Evolutionary conservation across 2,329 filamentous ascomycete genomes (phyloP).

Genomic region (Fonsecaea erecta): DNA sequence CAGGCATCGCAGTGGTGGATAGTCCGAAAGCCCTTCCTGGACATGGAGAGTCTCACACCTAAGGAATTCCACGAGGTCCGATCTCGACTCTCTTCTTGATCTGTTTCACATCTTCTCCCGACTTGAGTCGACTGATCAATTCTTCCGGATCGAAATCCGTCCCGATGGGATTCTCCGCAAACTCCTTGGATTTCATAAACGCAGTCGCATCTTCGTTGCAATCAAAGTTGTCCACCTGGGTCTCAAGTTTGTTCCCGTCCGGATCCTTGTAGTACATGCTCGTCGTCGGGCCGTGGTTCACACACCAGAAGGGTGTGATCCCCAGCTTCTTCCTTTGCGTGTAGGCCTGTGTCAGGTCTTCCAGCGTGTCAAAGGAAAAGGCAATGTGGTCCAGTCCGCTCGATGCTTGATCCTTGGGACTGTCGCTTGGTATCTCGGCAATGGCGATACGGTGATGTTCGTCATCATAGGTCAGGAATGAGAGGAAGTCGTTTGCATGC

Average conservation of each 20-base stretch:
- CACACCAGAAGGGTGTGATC: slow-evolving; percentile 46
- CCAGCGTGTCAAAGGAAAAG: slow-evolving; percentile 47
- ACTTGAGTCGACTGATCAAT: too few relatives aligned
- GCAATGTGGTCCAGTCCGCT: slow-evolving; percentile 47
- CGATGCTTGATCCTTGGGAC: slow-evolving; percentile 32
- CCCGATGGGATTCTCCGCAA: too few relatives aligned
- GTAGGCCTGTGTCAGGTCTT: slow-evolving; percentile 47
- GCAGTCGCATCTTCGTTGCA: too few relatives aligned
- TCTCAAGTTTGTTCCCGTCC: slow-evolving; percentile 49
- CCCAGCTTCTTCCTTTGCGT: slow-evolving; percentile 34
- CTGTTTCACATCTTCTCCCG: too few relatives aligned
- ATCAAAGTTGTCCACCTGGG: slow-evolving; percentile 45
- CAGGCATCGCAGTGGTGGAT: too few relatives aligned
- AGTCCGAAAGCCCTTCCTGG: too few relatives aligned
- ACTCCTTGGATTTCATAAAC: too few relatives aligned
- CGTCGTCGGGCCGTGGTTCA: slow-evolving; percentile 56
- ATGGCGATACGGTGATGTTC: slow-evolving; percentile 49
- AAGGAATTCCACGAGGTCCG: too few relatives aligned
- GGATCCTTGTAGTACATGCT: slow-evolving; percentile 57
- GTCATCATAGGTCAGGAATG: neutral
- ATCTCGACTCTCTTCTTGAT: too few relatives aligned
- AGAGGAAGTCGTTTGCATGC: too few relatives aligned
- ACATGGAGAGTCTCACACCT: too few relatives aligned
- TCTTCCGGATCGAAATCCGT: too few relatives aligned
- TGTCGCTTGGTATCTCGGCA: slow-evolving; percentile 37